Conservation (phyloP, 2,329 filamentous ascomycete species). For the Gaeumannomyces sp. region DNA sequence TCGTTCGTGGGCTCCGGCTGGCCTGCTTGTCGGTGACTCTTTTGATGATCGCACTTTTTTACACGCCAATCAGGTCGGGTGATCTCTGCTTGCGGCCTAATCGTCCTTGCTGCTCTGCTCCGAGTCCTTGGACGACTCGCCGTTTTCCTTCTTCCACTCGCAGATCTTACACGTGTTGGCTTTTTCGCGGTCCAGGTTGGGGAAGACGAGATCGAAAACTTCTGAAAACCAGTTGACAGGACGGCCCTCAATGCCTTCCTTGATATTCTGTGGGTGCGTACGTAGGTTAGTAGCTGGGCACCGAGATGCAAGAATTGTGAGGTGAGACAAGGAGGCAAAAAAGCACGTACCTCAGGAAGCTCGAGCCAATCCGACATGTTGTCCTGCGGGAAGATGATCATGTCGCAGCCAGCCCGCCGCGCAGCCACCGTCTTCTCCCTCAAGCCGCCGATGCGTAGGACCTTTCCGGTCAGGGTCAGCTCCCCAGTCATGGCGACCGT, state of each 20-base stretch:
- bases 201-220: slow-evolving; percentile 88
- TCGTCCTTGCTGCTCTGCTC: slow-evolving; percentile 43
- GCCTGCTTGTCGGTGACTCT: not conserved
- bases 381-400: slow-evolving; percentile 89
- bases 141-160: slow-evolving; percentile 45
- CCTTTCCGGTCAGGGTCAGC: slow-evolving; percentile 93
- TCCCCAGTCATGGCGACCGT: slow-evolving; percentile 97
- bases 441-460: slow-evolving; percentile 86
- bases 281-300: not conserved
- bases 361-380: slow-evolving; percentile 97
- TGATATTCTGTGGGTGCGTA: slow-evolving; percentile 71
- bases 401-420: slow-evolving; percentile 83
- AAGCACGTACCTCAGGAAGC: slow-evolving; percentile 75
- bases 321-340: not conserved
- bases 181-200: slow-evolving; percentile 64
- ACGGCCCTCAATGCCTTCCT: slow-evolving; percentile 86
- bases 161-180: slow-evolving; percentile 68
- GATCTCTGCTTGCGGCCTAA: slow-evolving; percentile 13
- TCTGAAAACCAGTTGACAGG: slow-evolving; percentile 91
- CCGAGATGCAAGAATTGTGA: not conserved
- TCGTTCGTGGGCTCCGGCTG: not conserved
- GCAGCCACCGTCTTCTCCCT: slow-evolving; percentile 97
- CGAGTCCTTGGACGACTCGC: slow-evolving; percentile 46
- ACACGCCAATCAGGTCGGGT: not conserved
- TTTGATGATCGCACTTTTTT: not conserved